A percentile compares a stretch with the other conserved stretches of the same genome.
Conservation (phyloP, 2,329 filamentous ascomycete genomes). For the Leptographium flavum region DNA sequence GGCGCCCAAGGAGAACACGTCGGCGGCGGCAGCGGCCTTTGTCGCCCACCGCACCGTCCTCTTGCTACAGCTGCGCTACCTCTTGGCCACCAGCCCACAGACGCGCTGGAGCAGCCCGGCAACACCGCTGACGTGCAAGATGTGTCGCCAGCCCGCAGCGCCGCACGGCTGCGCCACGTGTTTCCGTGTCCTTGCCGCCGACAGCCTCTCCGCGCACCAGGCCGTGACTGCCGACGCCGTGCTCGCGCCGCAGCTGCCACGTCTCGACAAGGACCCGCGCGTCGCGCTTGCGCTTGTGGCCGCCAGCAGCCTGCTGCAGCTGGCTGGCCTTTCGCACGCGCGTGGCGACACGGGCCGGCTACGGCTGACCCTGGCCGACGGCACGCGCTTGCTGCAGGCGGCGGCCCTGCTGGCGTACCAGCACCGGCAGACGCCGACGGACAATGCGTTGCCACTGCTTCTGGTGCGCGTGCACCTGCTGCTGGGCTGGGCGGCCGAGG, state of each 20-base stretch:
- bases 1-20: neutral
- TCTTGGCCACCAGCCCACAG: constrained; percentile 25
- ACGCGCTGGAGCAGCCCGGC: constrained; percentile 9
- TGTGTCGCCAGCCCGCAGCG: constrained; percentile 5
- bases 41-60: constrained; percentile 18
- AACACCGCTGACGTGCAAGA: constrained; percentile 9
- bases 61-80: constrained; percentile 30
- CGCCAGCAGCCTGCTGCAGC: constrained; percentile 16
- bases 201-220: constrained; percentile 12
- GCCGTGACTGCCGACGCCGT: constrained; percentile 12
- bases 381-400: constrained; percentile 29
- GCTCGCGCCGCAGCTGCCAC: constrained; percentile 10
- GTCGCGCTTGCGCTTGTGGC: constrained; percentile 20
- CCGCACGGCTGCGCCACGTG: constrained; percentile 7
- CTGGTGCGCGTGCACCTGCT: constrained; percentile 36
- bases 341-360: neutral
- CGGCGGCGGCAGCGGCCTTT: no score
- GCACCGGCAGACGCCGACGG: constrained; percentile 27
- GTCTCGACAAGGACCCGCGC: constrained; percentile 18
- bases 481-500: constrained; percentile 33
- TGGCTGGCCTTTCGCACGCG: constrained; percentile 13
- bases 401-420: constrained; percentile 35
- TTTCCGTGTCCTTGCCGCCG: constrained; percentile 10
- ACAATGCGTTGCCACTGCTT: constrained; percentile 32
- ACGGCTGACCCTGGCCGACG: constrained; percentile 13